These are phyloP conservation scores for Lachancea cidri DNA, from an alignment of 805 yeast genomes.

Conservation along the genomic window DNA sequence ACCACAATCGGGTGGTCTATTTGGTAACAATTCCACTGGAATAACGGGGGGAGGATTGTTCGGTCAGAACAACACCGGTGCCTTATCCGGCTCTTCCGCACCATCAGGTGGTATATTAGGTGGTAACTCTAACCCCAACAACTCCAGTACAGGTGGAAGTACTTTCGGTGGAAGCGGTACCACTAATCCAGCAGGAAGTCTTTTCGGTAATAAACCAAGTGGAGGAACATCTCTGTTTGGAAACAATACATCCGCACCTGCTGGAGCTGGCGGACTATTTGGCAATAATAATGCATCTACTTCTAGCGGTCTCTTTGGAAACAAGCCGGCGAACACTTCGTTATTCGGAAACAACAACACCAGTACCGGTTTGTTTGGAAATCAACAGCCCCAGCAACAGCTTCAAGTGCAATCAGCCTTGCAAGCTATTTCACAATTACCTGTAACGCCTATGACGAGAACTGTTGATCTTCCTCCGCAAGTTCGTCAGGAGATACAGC, in stretches of 20 bases:
- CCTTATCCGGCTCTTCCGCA: too few relatives aligned
- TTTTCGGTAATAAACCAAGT: constrained; percentile 32
- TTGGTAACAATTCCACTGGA: constrained; percentile 29
- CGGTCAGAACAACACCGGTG: constrained; percentile 18
- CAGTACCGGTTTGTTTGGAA: constrained; percentile 15
- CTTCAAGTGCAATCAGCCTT: constrained; percentile 35
- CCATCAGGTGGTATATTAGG: constrained; percentile 20
- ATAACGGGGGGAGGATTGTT: constrained; percentile 16
- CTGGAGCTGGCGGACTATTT: constrained; percentile 17
- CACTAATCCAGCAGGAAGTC: constrained; percentile 11
- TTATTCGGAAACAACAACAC: constrained; percentile 32
- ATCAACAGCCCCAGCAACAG: constrained; percentile 19
- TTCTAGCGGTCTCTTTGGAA: constrained; percentile 36
- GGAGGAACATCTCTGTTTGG: constrained; percentile 27
- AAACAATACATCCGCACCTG: constrained; percentile 9
- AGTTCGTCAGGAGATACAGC: constrained; percentile 63
- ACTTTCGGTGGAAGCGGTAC: constrained; percentile 10
- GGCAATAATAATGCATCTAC: constrained; percentile 15
- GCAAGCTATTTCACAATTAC: constrained; percentile 40
- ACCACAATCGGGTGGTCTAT: constrained; percentile 19
- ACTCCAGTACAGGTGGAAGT: constrained; percentile 8
- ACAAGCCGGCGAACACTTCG: constrained; percentile 24
- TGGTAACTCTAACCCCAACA: constrained; percentile 5
- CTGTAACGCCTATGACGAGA: constrained; percentile 66
- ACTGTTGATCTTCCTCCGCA: constrained; percentile 70